Evolutionary conservation across 2,329 filamentous ascomycete species (phyloP).

Genomic region (Waltergamsia citrina): DNA sequence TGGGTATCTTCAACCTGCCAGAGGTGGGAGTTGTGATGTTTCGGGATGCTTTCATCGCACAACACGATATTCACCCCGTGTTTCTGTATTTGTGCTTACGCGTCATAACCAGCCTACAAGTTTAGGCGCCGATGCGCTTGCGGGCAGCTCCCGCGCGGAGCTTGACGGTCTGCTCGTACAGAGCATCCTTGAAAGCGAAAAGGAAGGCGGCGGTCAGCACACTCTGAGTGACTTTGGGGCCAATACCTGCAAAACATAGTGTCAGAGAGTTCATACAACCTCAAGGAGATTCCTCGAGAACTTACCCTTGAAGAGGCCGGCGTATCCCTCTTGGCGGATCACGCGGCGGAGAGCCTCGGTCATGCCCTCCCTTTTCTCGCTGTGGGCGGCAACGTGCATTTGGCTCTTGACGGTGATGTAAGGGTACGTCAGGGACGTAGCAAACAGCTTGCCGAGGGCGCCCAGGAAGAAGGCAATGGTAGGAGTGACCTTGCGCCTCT

Average conservation of each 20-base stretch:
- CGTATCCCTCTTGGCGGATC: conserved; percentile 81
- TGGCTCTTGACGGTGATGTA: conserved; percentile 98
- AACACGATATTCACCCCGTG: too few species aligned
- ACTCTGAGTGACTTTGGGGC: conserved; percentile 92
- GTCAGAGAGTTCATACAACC: not conserved
- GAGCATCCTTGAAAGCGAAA: conserved; percentile 95
- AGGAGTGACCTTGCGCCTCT: conserved; percentile 63
- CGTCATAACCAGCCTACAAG: not conserved
- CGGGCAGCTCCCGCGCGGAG: conserved; percentile 44
- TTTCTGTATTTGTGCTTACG: too few species aligned
- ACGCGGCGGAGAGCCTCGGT: conserved; percentile 68
- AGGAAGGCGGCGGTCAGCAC: conserved; percentile 93
- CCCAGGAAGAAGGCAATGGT: conserved; percentile 85
- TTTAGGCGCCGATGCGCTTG: conserved; percentile 4
- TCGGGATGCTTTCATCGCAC: too few species aligned
- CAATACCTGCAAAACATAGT: conserved; percentile 56
- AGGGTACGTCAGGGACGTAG: conserved; percentile 89
- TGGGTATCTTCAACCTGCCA: too few species aligned
- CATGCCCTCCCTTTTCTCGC: conserved; percentile 73
- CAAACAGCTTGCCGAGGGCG: conserved; percentile 87
- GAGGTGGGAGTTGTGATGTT: too few species aligned
- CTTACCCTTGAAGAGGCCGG: conserved; percentile 84
- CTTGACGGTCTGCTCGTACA: conserved; percentile 74
- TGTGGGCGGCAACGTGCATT: conserved; percentile 82
- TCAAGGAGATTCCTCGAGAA: too few species aligned